Conservation (phyloP, 805 yeast genomes). For the Lipomyces orientalis region DNA sequence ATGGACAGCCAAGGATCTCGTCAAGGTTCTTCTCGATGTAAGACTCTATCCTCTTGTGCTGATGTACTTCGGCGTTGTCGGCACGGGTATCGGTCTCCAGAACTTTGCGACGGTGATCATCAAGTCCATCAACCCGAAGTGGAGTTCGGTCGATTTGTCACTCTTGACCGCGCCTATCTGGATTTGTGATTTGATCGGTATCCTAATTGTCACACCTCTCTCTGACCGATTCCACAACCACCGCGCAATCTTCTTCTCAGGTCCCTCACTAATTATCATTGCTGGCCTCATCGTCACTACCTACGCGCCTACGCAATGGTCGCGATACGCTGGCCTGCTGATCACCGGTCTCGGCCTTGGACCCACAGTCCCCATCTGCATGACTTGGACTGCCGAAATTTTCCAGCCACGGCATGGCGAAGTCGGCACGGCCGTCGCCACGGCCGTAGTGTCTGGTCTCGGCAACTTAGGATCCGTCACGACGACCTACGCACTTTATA, state of each 20-base stretch:
- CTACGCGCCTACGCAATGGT: conserved; percentile 75
- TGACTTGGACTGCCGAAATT: conserved; percentile 43
- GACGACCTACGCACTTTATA: conserved; percentile 82
- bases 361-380: conserved; percentile 86
- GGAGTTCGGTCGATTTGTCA: conserved; percentile 71
- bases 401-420: conserved; percentile 67
- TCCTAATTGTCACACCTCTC: conserved; percentile 74
- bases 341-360: conserved; percentile 88
- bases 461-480: conserved; percentile 88
- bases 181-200: conserved; percentile 82
- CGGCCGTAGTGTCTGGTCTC: conserved; percentile 83
- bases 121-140: conserved; percentile 62
- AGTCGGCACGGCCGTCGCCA: conserved; percentile 80
- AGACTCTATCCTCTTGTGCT: conserved; percentile 80
- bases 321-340: conserved; percentile 76
- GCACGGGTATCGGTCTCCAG: conserved; percentile 86
- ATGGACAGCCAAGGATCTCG: conserved; percentile 69
- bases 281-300: conserved; percentile 78
- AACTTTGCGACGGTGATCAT: conserved; percentile 84
- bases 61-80: conserved; percentile 93
- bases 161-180: conserved; percentile 87
- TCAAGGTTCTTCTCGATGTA: conserved; percentile 60
- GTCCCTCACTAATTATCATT: conserved; percentile 69
- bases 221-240: conserved; percentile 69
- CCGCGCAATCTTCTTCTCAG: conserved; percentile 67